phyloP scores from a whole-genome alignment of 805 yeast genomes.

The Yamadazyma paraphyllophila region DNA sequence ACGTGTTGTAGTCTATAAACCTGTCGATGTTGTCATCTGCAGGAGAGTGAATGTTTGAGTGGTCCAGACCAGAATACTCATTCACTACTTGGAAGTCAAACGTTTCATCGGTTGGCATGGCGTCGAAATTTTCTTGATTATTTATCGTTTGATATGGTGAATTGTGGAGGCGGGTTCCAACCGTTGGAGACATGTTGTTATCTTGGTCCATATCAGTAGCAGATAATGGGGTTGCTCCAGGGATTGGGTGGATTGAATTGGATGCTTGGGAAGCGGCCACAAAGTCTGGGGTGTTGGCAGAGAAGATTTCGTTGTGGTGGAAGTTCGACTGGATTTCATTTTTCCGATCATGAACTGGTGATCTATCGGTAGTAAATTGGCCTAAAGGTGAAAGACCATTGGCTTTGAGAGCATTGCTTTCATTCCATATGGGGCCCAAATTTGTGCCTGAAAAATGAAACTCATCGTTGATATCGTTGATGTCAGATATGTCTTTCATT shows the following conservation, averaged over 20 bases:
- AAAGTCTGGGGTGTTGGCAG: slow-evolving; percentile 24
- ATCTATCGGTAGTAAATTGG: slow-evolving; percentile 15
- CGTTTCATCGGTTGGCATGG: slow-evolving; percentile 9
- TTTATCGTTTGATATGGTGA: slow-evolving; percentile 8
- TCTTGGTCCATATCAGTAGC: slow-evolving; percentile 7
- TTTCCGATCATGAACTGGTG: slow-evolving; percentile 4
- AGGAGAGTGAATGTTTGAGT: slow-evolving; percentile 14
- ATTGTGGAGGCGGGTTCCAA: slow-evolving; percentile 2
- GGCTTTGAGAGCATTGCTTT: slow-evolving; percentile 11
- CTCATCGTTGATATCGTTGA: slow-evolving; percentile 10
- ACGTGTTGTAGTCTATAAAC: slow-evolving; percentile 24
- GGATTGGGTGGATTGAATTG: slow-evolving; percentile 10
- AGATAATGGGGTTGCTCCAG: slow-evolving; percentile 4
- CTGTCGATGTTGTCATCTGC: slow-evolving; percentile 18
- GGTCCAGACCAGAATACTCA: slow-evolving; percentile 16
- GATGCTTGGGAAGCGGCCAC: slow-evolving; percentile 19
- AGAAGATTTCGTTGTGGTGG: slow-evolving; percentile 19
- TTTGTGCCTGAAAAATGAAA: slow-evolving; percentile 3
- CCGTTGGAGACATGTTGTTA: slow-evolving; percentile 4
- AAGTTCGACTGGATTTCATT: slow-evolving; percentile 10
- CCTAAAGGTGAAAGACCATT: slow-evolving; percentile 19
- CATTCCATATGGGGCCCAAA: slow-evolving; percentile 11
- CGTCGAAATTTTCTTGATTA: slow-evolving; percentile 9
- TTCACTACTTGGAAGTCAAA: slow-evolving; percentile 17
- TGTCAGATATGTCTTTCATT: not conserved